A percentile compares a stretch with the other conserved stretches of the same genome.
These are phyloP conservation scores for Jimgerdemannia flammicorona DNA, from an alignment of 192 early-diverging fungal genomes.

Conservation along the genomic window DNA sequence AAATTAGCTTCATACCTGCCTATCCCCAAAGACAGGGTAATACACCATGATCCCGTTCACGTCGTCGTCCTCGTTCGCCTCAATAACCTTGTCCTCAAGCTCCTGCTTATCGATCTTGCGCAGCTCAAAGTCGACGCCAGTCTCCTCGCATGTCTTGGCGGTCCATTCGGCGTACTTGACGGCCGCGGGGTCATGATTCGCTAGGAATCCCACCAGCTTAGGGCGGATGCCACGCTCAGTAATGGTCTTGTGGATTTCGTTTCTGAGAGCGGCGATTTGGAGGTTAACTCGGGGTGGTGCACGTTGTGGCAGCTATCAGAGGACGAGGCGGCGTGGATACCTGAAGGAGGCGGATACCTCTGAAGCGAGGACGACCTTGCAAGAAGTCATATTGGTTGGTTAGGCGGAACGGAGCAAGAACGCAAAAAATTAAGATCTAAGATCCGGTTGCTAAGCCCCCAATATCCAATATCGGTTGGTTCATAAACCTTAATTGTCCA, in stretches of 20 bases:
- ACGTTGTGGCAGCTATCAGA: not conserved
- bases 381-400: conserved; percentile 16
- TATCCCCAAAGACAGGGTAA: conserved; percentile 95
- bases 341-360: conserved; percentile 61
- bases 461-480: no score
- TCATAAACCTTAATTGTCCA: no score
- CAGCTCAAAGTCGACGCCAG: conserved; percentile 90
- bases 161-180: conserved; percentile 96
- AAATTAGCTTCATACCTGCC: conserved; percentile 51
- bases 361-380: conserved; percentile 58
- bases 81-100: conserved; percentile 79
- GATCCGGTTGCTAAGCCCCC: no score
- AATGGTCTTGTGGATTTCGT: conserved; percentile 59
- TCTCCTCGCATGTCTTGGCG: conserved; percentile 85
- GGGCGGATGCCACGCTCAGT: conserved; percentile 58
- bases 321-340: conserved; percentile 26
- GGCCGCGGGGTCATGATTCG: conserved; percentile 91
- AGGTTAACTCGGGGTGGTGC: not conserved
- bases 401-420: no score
- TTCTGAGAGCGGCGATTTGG: conserved; percentile 25
- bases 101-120: conserved; percentile 76
- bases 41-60: conserved; percentile 99
- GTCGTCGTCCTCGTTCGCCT: conserved; percentile 79
- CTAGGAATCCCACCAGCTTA: conserved; percentile 89
- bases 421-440: no score